Evolutionary conservation across 2,329 filamentous ascomycete species (phyloP).

Genomic region (Colletotrichum orchidophilum): DNA sequence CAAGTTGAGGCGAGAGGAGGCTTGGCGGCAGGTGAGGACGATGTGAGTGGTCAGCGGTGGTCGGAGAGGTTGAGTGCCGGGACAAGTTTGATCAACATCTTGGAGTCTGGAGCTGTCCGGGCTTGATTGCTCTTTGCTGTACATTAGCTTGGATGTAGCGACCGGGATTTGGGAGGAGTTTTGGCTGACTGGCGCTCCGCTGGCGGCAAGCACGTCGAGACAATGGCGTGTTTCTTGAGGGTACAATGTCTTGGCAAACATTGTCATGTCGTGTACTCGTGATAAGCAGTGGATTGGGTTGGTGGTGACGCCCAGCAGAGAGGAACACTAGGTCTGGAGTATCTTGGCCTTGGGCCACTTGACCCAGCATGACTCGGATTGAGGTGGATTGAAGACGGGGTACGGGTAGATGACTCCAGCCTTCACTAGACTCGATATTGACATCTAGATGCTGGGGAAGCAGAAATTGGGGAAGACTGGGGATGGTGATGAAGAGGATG

Average conservation of each 20-base stretch:
- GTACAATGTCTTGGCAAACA: constrained; percentile 16
- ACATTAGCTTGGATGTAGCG: neutral
- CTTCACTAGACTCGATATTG: neutral
- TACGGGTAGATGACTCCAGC: neutral
- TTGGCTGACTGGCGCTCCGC: neutral
- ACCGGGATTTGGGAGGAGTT: neutral
- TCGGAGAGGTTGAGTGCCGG: constrained; percentile 16
- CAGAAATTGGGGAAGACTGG: neutral
- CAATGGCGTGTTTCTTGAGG: neutral
- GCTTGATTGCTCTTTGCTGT: neutral
- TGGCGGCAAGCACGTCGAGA: neutral
- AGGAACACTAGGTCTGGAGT: neutral
- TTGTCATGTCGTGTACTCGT: constrained; percentile 1
- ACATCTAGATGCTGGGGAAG: neutral
- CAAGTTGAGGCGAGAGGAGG: constrained; percentile 10
- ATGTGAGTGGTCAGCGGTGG: neutral
- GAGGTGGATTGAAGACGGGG: neutral
- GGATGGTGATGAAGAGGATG: neutral
- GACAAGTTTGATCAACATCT: constrained; percentile 19
- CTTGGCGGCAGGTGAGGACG: neutral
- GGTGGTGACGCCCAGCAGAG: neutral
- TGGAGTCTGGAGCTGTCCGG: neutral
- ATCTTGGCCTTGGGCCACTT: neutral
- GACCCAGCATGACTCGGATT: constrained; percentile 7
- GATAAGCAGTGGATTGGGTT: neutral